Evolutionary conservation across 805 yeast genomes (phyloP).

Genomic region (Brettanomyces custersianus): DNA sequence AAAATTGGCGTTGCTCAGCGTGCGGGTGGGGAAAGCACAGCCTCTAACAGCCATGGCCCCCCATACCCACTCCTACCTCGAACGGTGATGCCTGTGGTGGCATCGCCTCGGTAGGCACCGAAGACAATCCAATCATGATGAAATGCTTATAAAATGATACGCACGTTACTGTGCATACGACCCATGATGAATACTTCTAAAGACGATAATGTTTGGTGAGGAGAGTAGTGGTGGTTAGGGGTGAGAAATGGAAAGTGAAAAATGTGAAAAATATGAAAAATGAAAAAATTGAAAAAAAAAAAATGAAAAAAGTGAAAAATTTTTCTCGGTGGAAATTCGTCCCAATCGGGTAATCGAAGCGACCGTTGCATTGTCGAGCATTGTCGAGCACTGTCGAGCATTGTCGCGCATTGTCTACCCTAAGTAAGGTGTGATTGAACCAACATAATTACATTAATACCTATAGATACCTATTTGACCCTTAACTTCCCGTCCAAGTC

Average conservation of each 20-base stretch:
- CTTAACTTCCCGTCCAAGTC: conserved; percentile 35
- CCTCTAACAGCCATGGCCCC: neutral
- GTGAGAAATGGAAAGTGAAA: neutral
- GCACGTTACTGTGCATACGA: conserved; percentile 98
- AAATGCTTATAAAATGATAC: conserved; percentile 53
- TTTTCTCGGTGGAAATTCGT: too few relatives aligned
- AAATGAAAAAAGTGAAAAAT: neutral
- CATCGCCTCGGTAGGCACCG: conserved; percentile 17
- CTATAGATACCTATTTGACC: too few relatives aligned
- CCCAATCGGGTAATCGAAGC: too few relatives aligned
- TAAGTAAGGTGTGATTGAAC: too few relatives aligned
- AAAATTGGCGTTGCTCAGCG: conserved; percentile 47
- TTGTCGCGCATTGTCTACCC: too few relatives aligned
- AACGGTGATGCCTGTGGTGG: too few relatives aligned
- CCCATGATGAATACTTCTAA: conserved; percentile 66
- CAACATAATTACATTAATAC: too few relatives aligned
- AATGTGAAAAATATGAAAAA: neutral
- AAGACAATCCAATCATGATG: conserved; percentile 22
- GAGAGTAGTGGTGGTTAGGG: neutral
- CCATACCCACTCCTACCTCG: neutral
- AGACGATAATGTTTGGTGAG: neutral
- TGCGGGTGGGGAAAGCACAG: conserved; percentile 1
- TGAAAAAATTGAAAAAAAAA: neutral
- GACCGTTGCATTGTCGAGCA: too few relatives aligned
- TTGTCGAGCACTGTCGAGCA: too few relatives aligned